phyloP scores from a whole-genome alignment of 176 grass and related monocot genomes.

The Avena sativa region DNA sequence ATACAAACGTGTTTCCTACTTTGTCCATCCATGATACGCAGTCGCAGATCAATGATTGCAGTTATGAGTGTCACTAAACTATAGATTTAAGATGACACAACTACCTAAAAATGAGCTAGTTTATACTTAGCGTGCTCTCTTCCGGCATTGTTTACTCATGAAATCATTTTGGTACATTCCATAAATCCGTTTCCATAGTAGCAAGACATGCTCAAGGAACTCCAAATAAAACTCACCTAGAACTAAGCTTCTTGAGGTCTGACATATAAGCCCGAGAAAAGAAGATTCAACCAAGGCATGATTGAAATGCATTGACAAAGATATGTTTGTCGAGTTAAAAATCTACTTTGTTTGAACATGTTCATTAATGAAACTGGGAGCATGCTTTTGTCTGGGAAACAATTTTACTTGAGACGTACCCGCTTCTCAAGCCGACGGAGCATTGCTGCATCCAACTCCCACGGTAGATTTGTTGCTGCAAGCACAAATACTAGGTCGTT shows the following conservation, averaged over 20 bases:
- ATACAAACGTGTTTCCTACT: conserved; percentile 12
- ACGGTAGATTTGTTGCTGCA: conserved; percentile 94
- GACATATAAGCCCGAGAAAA: background rate
- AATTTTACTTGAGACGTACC: conserved; percentile 40
- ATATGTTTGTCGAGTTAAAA: background rate
- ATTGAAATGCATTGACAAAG: background rate
- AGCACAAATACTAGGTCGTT: conserved; percentile 95
- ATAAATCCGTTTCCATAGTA: conserved; percentile 8
- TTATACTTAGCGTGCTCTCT: background rate
- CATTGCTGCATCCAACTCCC: conserved; percentile 97
- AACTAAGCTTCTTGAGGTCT: background rate
- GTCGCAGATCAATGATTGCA: background rate
- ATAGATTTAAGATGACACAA: background rate
- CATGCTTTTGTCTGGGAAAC: conserved; percentile 3
- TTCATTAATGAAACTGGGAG: background rate
- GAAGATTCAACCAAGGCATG: conserved; percentile 8
- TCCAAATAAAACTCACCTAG: background rate
- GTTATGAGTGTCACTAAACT: background rate
- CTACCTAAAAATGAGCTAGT: background rate
- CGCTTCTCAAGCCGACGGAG: conserved; percentile 89
- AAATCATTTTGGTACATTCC: background rate
- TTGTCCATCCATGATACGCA: conserved; percentile 10
- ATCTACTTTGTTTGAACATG: background rate
- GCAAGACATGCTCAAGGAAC: background rate
- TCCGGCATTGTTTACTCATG: background rate